Conservation (phyloP, 2,329 filamentous ascomycete species). For the Fusarium tjaetaba region DNA sequence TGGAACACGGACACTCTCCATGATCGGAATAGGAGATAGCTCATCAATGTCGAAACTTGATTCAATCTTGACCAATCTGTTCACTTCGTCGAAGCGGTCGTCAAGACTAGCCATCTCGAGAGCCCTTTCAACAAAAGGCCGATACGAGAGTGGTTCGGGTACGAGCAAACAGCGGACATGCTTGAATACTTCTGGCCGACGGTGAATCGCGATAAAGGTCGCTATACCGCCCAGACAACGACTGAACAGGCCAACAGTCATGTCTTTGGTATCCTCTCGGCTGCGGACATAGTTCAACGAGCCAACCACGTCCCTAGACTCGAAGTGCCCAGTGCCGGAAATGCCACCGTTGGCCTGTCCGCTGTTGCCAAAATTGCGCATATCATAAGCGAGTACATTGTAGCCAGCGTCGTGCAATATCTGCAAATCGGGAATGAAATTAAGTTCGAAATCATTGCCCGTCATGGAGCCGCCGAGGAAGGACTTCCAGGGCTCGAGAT, state of each 20-base stretch:
- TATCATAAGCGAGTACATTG: neutral
- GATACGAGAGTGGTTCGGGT: neutral
- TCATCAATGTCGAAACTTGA: neutral
- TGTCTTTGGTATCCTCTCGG: neutral
- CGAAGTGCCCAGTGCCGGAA: neutral
- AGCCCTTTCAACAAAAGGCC: neutral
- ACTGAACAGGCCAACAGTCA: neutral
- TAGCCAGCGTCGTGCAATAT: neutral
- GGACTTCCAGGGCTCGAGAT: neutral
- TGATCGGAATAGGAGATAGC: neutral
- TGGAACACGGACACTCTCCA: neutral
- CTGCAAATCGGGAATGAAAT: neutral
- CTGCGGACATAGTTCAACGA: neutral
- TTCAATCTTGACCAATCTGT: neutral
- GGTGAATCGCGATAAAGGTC: neutral
- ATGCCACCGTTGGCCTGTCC: neutral
- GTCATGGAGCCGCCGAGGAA: neutral
- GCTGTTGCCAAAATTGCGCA: neutral
- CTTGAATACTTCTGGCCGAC: neutral
- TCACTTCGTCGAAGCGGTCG: neutral
- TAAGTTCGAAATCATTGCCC: neutral
- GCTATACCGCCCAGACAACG: neutral
- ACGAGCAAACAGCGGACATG: neutral
- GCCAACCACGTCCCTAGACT: neutral
- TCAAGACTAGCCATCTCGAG: neutral